Percentiles rank a stretch among this genome's conserved stretches.
phyloP scores from a whole-genome alignment of 129 eudicot genomes.

The Chrysanthemum seticuspe region DNA sequence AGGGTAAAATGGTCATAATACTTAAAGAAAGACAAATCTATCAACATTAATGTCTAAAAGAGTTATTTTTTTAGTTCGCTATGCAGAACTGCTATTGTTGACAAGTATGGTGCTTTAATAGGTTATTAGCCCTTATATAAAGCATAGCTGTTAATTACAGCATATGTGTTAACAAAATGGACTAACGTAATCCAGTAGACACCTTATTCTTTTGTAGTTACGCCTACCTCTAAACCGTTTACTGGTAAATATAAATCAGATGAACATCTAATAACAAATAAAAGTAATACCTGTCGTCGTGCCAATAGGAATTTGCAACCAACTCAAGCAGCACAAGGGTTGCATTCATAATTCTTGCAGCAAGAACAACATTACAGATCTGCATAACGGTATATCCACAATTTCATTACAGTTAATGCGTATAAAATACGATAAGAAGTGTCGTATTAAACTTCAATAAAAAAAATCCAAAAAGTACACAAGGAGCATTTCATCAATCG shows the following conservation, averaged over 20 bases:
- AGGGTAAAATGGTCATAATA: too few relatives aligned
- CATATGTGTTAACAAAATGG: neutral
- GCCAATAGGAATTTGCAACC: constrained; percentile 97
- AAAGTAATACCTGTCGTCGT: constrained; percentile 71
- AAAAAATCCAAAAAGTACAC: too few relatives aligned
- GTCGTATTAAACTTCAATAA: neutral
- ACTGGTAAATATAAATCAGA: neutral
- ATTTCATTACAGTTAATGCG: neutral
- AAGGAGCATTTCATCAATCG: too few relatives aligned
- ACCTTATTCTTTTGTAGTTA: neutral
- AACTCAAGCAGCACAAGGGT: constrained; percentile 96
- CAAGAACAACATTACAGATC: constrained; percentile 99
- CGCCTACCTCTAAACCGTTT: neutral
- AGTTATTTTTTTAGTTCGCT: too few relatives aligned
- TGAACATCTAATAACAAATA: neutral
- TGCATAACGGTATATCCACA: constrained; percentile 29
- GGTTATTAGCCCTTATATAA: neutral
- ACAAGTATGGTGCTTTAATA: too few relatives aligned
- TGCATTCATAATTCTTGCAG: constrained; percentile 98
- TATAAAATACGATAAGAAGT: neutral
- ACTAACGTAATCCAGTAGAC: neutral
- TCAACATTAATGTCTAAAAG: too few relatives aligned
- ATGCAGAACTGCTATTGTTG: too few relatives aligned
- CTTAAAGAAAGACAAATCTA: too few relatives aligned
- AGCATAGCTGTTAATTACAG: neutral